phyloP scores from a whole-genome alignment of 2,329 filamentous ascomycete genomes.

The Ceratocystis albifundus region DNA sequence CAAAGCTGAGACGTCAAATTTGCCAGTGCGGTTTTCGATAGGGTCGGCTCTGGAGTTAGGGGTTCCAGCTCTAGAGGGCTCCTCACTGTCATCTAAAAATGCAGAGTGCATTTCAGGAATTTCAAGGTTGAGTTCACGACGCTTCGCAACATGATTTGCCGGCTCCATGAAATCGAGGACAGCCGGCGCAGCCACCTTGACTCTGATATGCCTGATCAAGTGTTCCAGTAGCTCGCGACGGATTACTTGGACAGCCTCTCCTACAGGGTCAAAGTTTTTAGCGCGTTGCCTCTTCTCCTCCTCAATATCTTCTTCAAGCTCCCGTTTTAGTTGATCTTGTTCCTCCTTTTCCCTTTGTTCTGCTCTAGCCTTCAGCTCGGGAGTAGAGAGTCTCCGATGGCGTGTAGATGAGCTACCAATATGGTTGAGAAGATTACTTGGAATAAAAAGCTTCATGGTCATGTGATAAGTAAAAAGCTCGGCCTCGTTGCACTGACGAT shows the following conservation, averaged over 20 bases:
- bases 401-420: constrained; percentile 21
- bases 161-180: constrained; percentile 77
- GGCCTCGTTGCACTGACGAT: constrained; percentile 63
- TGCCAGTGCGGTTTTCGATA: constrained; percentile 48
- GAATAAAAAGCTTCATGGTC: constrained; percentile 64
- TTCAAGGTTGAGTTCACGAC: constrained; percentile 65
- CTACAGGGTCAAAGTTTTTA: constrained; percentile 79
- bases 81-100: constrained; percentile 35
- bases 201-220: constrained; percentile 77
- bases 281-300: constrained; percentile 83
- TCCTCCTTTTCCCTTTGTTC: constrained; percentile 52
- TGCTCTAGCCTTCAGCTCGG: constrained; percentile 24
- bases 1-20: constrained; percentile 47
- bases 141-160: constrained; percentile 63
- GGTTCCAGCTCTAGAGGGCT: constrained; percentile 52
- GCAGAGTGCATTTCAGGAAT: constrained; percentile 31
- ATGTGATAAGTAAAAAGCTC: constrained; percentile 85
- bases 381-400: constrained; percentile 19
- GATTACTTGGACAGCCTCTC: constrained; percentile 68
- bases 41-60: constrained; percentile 52
- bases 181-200: constrained; percentile 69
- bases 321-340: constrained; percentile 50
- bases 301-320: constrained; percentile 72
- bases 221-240: constrained; percentile 74
- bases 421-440: constrained; percentile 24